Evolutionary conservation across 805 yeast genomes (phyloP), one percentile per base, ranked within the genome.

Genomic region (Candida railenensis): DNA sequence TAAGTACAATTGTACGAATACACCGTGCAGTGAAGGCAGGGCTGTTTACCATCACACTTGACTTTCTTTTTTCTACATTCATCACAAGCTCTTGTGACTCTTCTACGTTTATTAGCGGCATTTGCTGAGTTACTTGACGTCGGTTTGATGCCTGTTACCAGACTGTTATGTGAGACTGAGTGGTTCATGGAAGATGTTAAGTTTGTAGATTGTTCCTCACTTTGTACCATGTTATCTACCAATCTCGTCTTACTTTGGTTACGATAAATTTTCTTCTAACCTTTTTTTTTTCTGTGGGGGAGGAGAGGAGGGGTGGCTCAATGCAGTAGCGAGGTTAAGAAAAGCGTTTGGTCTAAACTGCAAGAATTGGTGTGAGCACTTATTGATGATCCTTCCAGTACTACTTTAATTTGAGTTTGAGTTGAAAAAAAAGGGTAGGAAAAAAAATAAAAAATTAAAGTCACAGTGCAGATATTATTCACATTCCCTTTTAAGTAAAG

Each of bases 1-100:
- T 89, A 89, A 0, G 95, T 81, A 65, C 97, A 89, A 47, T 81
- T 85, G 63, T 86, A 87, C 18, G 88, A 81, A 66, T 89, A 90
- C 1, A 89, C 96, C 1, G 96, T 86, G 61, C 96, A 89, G 62
- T 83, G 89, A 28, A 80, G 77, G 62, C 95, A 87, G 1, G 92
- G 94, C 54, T 78, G 84, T 54, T 78, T 77, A 3, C 92, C 94
- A 60, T 85, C 90, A 64, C 95, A 87, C 59, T 84, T 83, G 51
- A 85, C 88, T 59, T 87, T 87, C 65, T 84, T 85, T 63, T 77
- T 78, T 18, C 92, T 74, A 61, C 94, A 86, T 52, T 78, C 82
- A 54, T 82, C 87, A 57, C 94, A 87, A 2, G 94, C 94, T 45
- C 88, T 67, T 1, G 87, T 79, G 34, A 85, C 91, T 47, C 91